A percentile compares a stretch with the other conserved stretches of the same genome.
Evolutionary conservation across 2,329 filamentous ascomycete species (phyloP).

Genomic region (Alternaria sp.): DNA sequence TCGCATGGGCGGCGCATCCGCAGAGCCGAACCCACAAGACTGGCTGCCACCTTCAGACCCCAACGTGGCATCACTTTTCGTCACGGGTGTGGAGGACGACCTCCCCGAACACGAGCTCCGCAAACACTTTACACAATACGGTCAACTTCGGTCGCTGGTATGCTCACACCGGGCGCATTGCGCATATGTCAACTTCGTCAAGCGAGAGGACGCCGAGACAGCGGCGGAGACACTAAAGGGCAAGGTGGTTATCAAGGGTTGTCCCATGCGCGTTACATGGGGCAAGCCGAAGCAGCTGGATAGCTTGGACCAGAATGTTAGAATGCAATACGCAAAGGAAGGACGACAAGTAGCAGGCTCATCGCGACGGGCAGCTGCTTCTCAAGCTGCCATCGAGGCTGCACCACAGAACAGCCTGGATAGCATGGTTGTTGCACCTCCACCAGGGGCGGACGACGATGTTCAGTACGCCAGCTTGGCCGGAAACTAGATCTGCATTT

Average conservation of each 20-base stretch:
- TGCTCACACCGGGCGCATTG: conserved; percentile 98
- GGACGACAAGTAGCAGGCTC: conserved; percentile 61
- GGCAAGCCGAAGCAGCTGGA: conserved; percentile 91
- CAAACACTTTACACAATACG: conserved; percentile 87
- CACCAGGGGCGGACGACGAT: conserved; percentile 80
- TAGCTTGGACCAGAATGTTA: conserved; percentile 86
- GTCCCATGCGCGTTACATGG: conserved; percentile 89
- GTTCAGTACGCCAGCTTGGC: conserved; percentile 85
- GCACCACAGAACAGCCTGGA: conserved; percentile 55
- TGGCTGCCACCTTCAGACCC: conserved; percentile 83
- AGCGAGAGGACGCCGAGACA: conserved; percentile 81
- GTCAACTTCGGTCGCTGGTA: conserved; percentile 89
- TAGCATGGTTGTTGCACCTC: conserved; percentile 69
- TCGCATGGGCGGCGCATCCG: conserved; percentile 66
- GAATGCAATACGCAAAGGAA: conserved; percentile 80
- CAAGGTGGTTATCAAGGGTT: conserved; percentile 87
- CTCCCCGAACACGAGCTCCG: conserved; percentile 90
- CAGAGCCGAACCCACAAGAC: conserved; percentile 84
- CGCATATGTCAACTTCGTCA: conserved; percentile 94
- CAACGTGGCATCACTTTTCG: conserved; percentile 90
- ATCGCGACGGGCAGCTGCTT: conserved; percentile 39
- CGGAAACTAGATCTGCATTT: conserved; percentile 66
- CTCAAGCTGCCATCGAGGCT: conserved; percentile 54
- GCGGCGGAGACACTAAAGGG: conserved; percentile 88
- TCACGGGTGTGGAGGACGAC: conserved; percentile 96